phyloP scores from a whole-genome alignment of 1,139 yeast genomes.

The Magnusiomyces suaveolens region DNA sequence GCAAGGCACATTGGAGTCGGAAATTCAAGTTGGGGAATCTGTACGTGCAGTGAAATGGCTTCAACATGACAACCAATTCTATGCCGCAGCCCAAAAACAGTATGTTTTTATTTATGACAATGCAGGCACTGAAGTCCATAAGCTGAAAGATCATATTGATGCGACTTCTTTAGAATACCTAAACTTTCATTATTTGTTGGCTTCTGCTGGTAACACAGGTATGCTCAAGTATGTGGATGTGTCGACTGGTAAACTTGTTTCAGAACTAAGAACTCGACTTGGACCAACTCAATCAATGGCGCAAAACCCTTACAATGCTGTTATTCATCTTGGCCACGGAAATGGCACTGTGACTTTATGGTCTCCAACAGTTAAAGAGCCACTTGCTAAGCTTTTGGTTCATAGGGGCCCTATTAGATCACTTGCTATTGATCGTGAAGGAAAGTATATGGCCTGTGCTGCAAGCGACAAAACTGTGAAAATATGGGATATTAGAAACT shows the following conservation, averaged over 20 bases:
- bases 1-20: slow-evolving; percentile 70
- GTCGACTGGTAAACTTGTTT: slow-evolving; percentile 77
- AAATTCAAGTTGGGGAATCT: slow-evolving; percentile 77
- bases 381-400: slow-evolving; percentile 72
- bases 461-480: slow-evolving; percentile 80
- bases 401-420: slow-evolving; percentile 84
- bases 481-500: slow-evolving; percentile 88
- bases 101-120: slow-evolving; percentile 88
- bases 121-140: slow-evolving; percentile 83
- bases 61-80: slow-evolving; percentile 76
- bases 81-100: slow-evolving; percentile 95
- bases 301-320: slow-evolving; percentile 94
- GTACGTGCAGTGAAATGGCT: slow-evolving; percentile 82
- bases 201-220: slow-evolving; percentile 83
- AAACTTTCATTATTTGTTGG: slow-evolving; percentile 84
- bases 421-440: slow-evolving; percentile 82
- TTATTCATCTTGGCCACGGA: slow-evolving; percentile 85
- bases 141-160: slow-evolving; percentile 83
- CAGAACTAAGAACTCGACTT: slow-evolving; percentile 74
- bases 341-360: slow-evolving; percentile 90
- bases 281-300: slow-evolving; percentile 87
- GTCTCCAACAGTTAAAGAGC: slow-evolving; percentile 85
- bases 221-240: slow-evolving; percentile 89
- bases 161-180: slow-evolving; percentile 74
- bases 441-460: slow-evolving; percentile 86